A percentile compares a stretch with the other conserved stretches of the same genome.
Conservation (phyloP, 1,284 basidiomycete species). For the Moniliella sp. region DNA sequence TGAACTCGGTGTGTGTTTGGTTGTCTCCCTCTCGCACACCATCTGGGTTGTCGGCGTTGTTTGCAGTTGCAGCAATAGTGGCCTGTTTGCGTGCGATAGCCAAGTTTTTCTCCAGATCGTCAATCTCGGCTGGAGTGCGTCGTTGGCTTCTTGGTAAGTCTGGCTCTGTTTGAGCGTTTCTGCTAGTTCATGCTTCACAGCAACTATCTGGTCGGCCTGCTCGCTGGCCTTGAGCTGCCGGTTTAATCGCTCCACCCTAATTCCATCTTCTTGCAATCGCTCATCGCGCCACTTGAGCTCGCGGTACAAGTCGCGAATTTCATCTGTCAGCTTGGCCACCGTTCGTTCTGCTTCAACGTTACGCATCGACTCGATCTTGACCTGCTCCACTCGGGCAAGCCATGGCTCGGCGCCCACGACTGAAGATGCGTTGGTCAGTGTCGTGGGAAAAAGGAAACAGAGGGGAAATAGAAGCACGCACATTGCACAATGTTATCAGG, state of each 20-base stretch:
- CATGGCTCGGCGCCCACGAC: constrained; percentile 43
- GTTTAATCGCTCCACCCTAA: constrained; percentile 86
- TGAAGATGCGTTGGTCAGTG: neutral
- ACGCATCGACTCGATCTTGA: constrained; percentile 59
- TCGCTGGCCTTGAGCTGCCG: constrained; percentile 67
- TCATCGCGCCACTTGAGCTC: constrained; percentile 57
- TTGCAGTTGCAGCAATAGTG: neutral
- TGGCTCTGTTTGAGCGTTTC: constrained; percentile 67
- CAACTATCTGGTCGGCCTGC: constrained; percentile 53
- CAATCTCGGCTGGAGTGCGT: constrained; percentile 67
- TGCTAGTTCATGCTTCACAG: constrained; percentile 56
- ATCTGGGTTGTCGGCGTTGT: neutral
- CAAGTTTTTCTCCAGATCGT: constrained; percentile 62
- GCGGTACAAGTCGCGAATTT: constrained; percentile 63
- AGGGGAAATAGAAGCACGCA: constrained; percentile 1
- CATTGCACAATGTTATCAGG: constrained; percentile 20
- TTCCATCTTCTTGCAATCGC: constrained; percentile 60
- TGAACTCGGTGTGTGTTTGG: neutral
- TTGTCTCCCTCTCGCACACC: constrained; percentile 1
- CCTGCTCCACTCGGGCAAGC: constrained; percentile 61
- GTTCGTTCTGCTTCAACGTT: constrained; percentile 79
- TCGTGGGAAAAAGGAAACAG: constrained; percentile 3
- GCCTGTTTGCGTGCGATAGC: no score
- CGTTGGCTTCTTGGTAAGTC: constrained; percentile 74
- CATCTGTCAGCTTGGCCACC: constrained; percentile 60